Evolutionary conservation across 257 asterid species (phyloP).

Genomic region (Scutellaria galericulata): DNA sequence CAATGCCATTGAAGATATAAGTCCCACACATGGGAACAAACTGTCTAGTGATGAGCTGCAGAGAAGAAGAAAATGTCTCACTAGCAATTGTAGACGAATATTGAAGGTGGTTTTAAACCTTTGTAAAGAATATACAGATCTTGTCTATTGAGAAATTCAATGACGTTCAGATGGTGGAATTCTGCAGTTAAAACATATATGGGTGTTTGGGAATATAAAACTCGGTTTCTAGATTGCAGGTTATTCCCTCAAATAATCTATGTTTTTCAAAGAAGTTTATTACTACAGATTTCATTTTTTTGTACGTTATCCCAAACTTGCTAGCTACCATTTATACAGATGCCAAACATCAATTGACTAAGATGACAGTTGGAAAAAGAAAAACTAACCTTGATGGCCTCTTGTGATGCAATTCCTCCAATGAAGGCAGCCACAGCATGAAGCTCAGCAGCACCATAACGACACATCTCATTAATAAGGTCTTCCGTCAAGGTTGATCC

Average conservation of each 20-base stretch:
- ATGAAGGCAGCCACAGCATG: slow-evolving; percentile 92
- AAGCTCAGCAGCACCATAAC: slow-evolving; percentile 96
- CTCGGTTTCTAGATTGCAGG: not conserved
- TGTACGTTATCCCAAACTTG: not conserved
- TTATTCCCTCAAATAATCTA: not conserved
- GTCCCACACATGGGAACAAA: slow-evolving; percentile 93
- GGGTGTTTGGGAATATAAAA: not conserved
- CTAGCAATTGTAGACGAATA: slow-evolving; percentile 20
- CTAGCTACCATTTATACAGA: not conserved
- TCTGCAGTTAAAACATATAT: not conserved
- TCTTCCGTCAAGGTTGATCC: slow-evolving; percentile 82
- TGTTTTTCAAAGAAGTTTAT: not conserved
- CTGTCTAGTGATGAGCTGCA: slow-evolving; percentile 92
- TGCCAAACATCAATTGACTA: not conserved
- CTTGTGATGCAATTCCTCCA: slow-evolving; percentile 98
- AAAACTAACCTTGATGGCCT: slow-evolving; percentile 83
- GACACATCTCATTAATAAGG: slow-evolving; percentile 89
- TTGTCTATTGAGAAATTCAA: not conserved
- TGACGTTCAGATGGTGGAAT: not conserved
- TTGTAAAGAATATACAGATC: too few species aligned
- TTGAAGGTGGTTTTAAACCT: not conserved
- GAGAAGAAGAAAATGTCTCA: slow-evolving; percentile 21
- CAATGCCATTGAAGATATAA: slow-evolving; percentile 87
- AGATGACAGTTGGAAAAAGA: not conserved
- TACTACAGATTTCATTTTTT: too few species aligned